A percentile compares a stretch with the other conserved stretches of the same genome.
Evolutionary conservation across 805 yeast species (phyloP).

Genomic region (Suhomyces vadensis): DNA sequence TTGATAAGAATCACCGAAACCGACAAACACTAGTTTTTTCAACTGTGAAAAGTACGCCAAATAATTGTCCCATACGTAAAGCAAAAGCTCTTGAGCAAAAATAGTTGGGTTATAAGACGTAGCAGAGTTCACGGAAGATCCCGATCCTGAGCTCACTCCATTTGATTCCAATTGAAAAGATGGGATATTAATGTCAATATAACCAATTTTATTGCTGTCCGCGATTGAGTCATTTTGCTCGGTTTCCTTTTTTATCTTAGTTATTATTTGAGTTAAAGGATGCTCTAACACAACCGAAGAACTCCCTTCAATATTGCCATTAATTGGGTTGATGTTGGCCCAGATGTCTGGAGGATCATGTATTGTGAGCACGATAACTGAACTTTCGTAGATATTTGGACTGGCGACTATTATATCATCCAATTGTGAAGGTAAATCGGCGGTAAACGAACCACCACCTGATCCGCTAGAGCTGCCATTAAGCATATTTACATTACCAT

Average conservation of each 20-base stretch:
- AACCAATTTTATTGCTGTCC: slow-evolving; percentile 50
- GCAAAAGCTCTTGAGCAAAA: slow-evolving; percentile 72
- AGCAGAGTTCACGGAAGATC: slow-evolving; percentile 11
- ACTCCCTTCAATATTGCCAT: slow-evolving; percentile 74
- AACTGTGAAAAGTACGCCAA: slow-evolving; percentile 68
- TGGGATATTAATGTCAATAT: slow-evolving; percentile 83
- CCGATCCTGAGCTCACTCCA: slow-evolving; percentile 12
- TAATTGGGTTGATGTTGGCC: slow-evolving; percentile 79
- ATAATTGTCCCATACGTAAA: slow-evolving; percentile 90
- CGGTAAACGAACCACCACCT: slow-evolving; percentile 22
- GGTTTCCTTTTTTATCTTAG: slow-evolving; percentile 48
- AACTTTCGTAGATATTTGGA: slow-evolving; percentile 61
- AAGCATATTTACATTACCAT: background rate
- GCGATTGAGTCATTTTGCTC: slow-evolving; percentile 16
- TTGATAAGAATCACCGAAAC: slow-evolving; percentile 86
- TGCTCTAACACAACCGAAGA: slow-evolving; percentile 77
- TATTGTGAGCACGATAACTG: slow-evolving; percentile 66
- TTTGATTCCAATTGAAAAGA: slow-evolving; percentile 41
- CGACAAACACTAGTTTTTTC: slow-evolving; percentile 73
- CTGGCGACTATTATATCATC: slow-evolving; percentile 73
- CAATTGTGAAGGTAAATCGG: slow-evolving; percentile 49
- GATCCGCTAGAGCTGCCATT: slow-evolving; percentile 1
- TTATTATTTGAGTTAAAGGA: slow-evolving; percentile 59
- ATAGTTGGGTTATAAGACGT: slow-evolving; percentile 57
- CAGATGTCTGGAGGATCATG: slow-evolving; percentile 94